Evolutionary conservation across 176 grass and related monocot genomes (phyloP), one percentile per base, ranked within the genome.

Genomic region (Avena atlantica): DNA sequence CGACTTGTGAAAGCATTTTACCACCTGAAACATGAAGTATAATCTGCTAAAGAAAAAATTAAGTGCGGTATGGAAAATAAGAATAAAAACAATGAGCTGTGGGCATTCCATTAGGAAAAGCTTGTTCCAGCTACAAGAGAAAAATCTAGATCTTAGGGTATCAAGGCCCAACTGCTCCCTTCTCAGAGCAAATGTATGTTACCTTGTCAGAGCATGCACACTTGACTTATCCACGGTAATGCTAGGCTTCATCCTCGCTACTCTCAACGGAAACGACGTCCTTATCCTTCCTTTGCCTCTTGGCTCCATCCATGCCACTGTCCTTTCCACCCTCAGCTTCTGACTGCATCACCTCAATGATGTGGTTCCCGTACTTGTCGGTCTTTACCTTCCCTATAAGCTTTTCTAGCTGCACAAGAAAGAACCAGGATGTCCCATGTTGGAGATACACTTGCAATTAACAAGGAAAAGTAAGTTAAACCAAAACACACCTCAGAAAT

Each of bases 381-480:
- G 86, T 80, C 88, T 98, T 98, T 17, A 95, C 81, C 92, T 98
- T 98, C 23, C 96, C 93, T 45, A 98, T 95, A 60, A 94, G 70
- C 83, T 91, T 92, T 85, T 95, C 93, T 23, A 95, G 70, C 96
- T 98, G 90, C 60, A 84, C 56, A 57, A 89, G 80, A 76, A 74
- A 53, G 40, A 58, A 73, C 75, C 58, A 45, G n/a, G 49, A 73
- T 67, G 14, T 67, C 56, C 36, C 72, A 85, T 68, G 74, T 83
- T 78, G 24, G 49, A 71, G 36, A 52, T 56, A 19, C 16, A 37
- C 59, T 58, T 56, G 15, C 9, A 64, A 83, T 36, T 36, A 86
- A 24, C 15, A 74, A 85, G 9, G 15, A 24, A 71, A 85, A 10
- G 49, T 12, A 70, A 51, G n/a, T 24, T 12, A n/a, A 72, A 82